phyloP scores from a whole-genome alignment of 371 early-diverging fungal species.

The Chytridiales sp. region DNA sequence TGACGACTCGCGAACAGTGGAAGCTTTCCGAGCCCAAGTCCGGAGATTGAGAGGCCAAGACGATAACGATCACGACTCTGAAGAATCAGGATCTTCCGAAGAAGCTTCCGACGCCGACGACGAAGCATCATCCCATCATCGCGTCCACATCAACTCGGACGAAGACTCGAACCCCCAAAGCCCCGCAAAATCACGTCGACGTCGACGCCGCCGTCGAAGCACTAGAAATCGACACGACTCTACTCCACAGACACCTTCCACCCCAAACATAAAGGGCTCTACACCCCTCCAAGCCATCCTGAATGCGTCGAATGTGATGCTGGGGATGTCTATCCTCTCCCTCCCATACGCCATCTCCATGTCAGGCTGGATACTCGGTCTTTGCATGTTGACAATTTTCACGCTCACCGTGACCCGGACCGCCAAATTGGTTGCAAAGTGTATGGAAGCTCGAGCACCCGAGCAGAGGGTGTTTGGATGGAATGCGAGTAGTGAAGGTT shows the following conservation, averaged over 20 bases:
- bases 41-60: too few species aligned
- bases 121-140: background rate
- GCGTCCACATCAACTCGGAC: background rate
- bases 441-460: conserved; percentile 47
- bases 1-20: too few species aligned
- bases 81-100: too few species aligned
- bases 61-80: too few species aligned
- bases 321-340: conserved; percentile 28
- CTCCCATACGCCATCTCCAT: conserved; percentile 61
- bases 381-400: conserved; percentile 56
- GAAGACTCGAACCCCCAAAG: background rate
- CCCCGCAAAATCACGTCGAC: background rate
- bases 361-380: conserved; percentile 66
- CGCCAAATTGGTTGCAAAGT: conserved; percentile 62
- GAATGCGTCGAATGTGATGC: conserved; percentile 29
- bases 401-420: conserved; percentile 61
- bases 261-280: background rate
- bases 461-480: background rate
- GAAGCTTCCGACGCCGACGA: background rate
- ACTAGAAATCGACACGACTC: background rate
- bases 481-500: background rate
- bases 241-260: background rate
- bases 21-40: too few species aligned
- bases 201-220: background rate
- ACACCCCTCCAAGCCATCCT: conserved; percentile 20